phyloP scores from a whole-genome alignment of 176 grass and related monocot species.

The Eleusine coracana region DNA sequence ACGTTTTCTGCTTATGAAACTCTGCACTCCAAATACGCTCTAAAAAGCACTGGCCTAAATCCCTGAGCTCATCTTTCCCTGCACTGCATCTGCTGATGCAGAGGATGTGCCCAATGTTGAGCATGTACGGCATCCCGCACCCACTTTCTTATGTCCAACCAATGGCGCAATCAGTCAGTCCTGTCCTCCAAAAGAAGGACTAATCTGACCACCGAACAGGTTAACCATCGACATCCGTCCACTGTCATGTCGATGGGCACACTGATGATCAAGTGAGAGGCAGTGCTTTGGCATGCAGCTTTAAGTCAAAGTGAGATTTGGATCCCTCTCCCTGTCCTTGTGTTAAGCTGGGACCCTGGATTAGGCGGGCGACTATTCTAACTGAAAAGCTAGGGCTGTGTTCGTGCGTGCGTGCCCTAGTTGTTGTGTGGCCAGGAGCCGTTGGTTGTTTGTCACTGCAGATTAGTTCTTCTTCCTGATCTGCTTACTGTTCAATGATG shows the following conservation, averaged over 20 bases:
- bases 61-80: no score
- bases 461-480: background rate
- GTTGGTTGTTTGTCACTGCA: slow-evolving; percentile 22
- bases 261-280: slow-evolving; percentile 29
- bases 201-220: background rate
- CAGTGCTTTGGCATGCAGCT: slow-evolving; percentile 28
- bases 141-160: no score
- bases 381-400: slow-evolving; percentile 30
- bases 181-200: no score
- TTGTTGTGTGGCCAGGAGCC: slow-evolving; percentile 19
- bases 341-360: background rate
- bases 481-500: slow-evolving; percentile 6
- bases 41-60: no score
- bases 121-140: no score
- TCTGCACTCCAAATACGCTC: no score
- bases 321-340: slow-evolving; percentile 37
- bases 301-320: slow-evolving; percentile 43
- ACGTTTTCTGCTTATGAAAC: no score
- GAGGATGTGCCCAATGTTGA: no score
- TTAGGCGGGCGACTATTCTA: background rate
- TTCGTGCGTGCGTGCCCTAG: slow-evolving; percentile 19
- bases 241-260: slow-evolving; percentile 14
- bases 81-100: no score
- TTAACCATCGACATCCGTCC: slow-evolving; percentile 27
- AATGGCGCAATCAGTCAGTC: no score